A percentile compares a stretch with the other conserved stretches of the same genome.
Evolutionary conservation across 2,329 filamentous ascomycete genomes (phyloP).

Genomic region (Trichoderma polysporum): DNA sequence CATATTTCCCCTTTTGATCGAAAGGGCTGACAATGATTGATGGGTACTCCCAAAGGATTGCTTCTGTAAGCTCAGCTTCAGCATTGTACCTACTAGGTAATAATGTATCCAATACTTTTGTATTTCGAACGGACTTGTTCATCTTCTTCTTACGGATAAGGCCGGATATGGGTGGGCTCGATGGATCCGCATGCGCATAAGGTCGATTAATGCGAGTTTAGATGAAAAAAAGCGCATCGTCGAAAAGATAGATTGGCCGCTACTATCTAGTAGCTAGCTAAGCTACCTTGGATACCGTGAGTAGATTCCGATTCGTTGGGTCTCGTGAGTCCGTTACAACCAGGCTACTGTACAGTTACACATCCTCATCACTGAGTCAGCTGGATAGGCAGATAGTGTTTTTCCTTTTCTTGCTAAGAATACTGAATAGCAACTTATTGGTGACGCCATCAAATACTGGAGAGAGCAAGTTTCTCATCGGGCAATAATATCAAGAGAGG

Average conservation of each 20-base stretch:
- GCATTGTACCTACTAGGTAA: too few relatives aligned
- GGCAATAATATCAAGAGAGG: too few relatives aligned
- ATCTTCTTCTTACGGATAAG: background rate
- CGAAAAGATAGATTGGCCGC: background rate
- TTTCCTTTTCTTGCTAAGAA: too few relatives aligned
- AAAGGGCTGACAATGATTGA: background rate
- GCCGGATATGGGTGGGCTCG: background rate
- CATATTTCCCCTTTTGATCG: background rate
- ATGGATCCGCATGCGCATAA: constrained; percentile 8
- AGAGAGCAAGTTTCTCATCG: too few relatives aligned
- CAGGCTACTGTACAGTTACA: too few relatives aligned
- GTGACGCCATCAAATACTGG: too few relatives aligned
- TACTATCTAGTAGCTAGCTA: background rate
- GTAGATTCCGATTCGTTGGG: background rate
- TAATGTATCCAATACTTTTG: too few relatives aligned
- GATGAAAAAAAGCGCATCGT: background rate
- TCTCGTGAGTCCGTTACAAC: background rate
- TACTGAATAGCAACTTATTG: too few relatives aligned
- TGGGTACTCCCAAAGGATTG: too few relatives aligned
- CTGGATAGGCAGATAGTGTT: background rate
- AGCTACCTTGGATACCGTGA: background rate
- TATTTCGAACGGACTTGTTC: too few relatives aligned
- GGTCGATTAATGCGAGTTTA: background rate
- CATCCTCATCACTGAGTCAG: background rate
- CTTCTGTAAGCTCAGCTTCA: too few relatives aligned